phyloP scores from a whole-genome alignment of 2,329 filamentous ascomycete genomes.

The Trichoderma hamatum region DNA sequence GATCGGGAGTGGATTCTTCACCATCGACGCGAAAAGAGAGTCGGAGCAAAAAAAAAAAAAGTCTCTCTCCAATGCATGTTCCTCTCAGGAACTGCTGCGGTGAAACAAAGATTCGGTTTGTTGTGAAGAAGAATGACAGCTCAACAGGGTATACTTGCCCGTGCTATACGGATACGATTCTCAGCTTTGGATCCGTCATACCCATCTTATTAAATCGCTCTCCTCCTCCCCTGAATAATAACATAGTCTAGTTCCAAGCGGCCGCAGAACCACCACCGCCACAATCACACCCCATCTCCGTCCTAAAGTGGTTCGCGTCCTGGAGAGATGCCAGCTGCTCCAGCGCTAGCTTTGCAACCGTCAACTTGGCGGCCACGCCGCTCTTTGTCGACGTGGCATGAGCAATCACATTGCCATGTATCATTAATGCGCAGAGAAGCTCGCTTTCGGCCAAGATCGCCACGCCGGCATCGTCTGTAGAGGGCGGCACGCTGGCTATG shows the following conservation, averaged over 20 bases:
- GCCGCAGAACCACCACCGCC: constrained; percentile 13
- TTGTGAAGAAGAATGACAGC: not conserved
- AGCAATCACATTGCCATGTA: constrained; percentile 72
- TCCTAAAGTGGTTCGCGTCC: constrained; percentile 12
- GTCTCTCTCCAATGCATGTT: not conserved
- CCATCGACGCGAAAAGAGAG: not conserved
- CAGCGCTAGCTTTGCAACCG: constrained; percentile 56
- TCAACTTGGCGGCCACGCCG: constrained; percentile 72
- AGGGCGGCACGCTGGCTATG: constrained; percentile 47
- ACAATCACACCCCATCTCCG: constrained; percentile 27
- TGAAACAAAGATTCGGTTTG: not conserved
- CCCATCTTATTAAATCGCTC: not conserved
- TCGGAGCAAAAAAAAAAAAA: not conserved
- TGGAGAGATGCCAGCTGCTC: constrained; percentile 13
- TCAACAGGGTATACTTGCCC: not conserved
- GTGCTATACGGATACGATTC: constrained; percentile 2
- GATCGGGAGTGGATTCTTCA: constrained; percentile 6
- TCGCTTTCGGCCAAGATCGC: constrained; percentile 48
- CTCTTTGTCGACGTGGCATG: constrained; percentile 61
- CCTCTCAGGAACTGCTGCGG: not conserved
- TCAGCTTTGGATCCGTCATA: not conserved
- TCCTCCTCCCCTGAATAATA: not conserved
- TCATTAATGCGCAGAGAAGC: constrained; percentile 72
- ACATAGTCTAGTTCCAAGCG: not conserved
- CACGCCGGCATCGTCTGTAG: constrained; percentile 46